Percentiles rank a stretch among this genome's conserved stretches.
Evolutionary conservation across 495 filamentous ascomycete genomes (phyloP).

Genomic region (Penicillium turbatum): DNA sequence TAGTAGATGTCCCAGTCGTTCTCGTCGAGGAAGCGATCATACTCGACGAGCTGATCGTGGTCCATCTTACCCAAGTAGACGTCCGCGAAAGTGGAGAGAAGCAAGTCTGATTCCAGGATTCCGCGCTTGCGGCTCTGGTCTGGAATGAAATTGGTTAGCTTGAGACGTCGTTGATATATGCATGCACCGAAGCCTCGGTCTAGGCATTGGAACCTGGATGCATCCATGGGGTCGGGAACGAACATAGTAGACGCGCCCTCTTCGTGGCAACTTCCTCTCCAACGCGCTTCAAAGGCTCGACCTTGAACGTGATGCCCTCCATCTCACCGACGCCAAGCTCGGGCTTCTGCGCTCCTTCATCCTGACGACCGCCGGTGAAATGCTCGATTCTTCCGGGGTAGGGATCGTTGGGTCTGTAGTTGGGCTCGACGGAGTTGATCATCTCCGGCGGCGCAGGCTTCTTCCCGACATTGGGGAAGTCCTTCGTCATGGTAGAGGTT

Average conservation of each 20-base stretch:
- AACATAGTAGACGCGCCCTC: constrained; percentile 85
- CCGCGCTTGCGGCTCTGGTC: constrained; percentile 97
- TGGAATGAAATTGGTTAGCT: constrained; percentile 29
- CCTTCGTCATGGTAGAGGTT: constrained; percentile 58
- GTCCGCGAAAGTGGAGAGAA: constrained; percentile 93
- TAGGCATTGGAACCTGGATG: background rate
- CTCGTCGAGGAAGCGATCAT: constrained; percentile 93
- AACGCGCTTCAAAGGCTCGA: constrained; percentile 77
- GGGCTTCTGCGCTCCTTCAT: constrained; percentile 44
- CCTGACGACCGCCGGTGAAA: constrained; percentile 59
- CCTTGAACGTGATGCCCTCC: constrained; percentile 78
- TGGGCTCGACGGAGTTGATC: constrained; percentile 51
- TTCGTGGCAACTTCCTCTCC: constrained; percentile 81
- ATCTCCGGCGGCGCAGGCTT: constrained; percentile 59
- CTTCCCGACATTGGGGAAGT: constrained; percentile 55
- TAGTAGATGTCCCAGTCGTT: constrained; percentile 99
- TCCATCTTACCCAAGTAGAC: constrained; percentile 70
- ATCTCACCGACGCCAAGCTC: constrained; percentile 91
- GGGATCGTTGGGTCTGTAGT: constrained; percentile 55
- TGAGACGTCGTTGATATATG: background rate
- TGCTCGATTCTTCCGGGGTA: constrained; percentile 57
- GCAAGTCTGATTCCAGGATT: constrained; percentile 90
- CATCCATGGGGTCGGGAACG: constrained; percentile 33
- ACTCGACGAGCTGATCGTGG: constrained; percentile 67
- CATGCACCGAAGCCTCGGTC: background rate